A percentile compares a stretch with the other conserved stretches of the same genome.
These are phyloP conservation scores for Cucurbita argyrosperma DNA, from an alignment of 306 rosid genomes.

Conservation along the genomic window DNA sequence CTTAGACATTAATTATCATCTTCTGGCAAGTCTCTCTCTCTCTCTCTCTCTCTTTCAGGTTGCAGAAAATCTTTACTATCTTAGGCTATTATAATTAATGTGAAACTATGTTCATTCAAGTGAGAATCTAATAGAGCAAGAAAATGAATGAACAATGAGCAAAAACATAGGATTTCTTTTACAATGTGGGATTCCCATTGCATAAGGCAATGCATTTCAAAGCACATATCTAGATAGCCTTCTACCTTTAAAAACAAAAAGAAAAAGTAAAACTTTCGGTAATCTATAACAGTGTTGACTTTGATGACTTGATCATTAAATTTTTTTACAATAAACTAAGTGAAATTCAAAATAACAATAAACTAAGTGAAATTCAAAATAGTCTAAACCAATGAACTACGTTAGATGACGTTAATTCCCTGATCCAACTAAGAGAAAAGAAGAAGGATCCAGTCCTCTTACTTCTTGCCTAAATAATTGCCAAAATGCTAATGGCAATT, in stretches of 20 bases:
- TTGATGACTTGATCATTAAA: neutral
- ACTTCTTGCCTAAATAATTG: neutral
- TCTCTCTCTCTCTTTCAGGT: no score
- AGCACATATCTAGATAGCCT: neutral
- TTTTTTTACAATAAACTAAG: neutral
- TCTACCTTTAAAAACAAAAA: neutral
- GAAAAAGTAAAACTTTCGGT: neutral
- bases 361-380: neutral
- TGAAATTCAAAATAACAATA: neutral
- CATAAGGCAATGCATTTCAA: constrained; percentile 1
- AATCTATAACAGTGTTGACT: neutral
- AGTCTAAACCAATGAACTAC: neutral
- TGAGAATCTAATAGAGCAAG: neutral
- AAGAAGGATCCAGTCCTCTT: neutral
- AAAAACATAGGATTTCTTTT: neutral
- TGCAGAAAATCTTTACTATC: neutral
- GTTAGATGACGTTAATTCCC: neutral
- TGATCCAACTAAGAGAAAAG: neutral
- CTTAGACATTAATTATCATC: no score
- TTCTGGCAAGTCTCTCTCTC: neutral
- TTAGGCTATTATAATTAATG: neutral
- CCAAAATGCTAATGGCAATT: neutral
- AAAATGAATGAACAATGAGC: neutral
- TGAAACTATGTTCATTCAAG: neutral
- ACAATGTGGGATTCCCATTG: neutral